Conservation (phyloP, 805 yeast genomes). For the Wickerhamiella cacticola region DNA sequence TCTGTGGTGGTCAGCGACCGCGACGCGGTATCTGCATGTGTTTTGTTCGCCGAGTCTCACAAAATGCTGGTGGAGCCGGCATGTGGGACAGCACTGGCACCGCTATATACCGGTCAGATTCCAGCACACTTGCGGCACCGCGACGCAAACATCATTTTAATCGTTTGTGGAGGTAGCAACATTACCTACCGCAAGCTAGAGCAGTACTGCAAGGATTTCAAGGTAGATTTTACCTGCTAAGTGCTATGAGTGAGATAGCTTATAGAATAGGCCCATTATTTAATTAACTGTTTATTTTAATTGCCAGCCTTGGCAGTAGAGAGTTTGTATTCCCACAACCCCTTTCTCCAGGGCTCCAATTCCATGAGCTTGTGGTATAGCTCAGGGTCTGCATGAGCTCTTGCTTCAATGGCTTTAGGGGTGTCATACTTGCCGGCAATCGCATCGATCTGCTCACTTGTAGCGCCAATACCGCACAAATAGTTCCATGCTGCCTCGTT, state of each 20-base stretch:
- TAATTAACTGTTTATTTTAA: neutral
- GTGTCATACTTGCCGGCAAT: neutral
- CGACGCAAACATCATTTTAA: slow-evolving; percentile 3
- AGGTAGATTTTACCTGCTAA: slow-evolving; percentile 8
- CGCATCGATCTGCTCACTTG: neutral
- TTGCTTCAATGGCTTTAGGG: slow-evolving; percentile 2
- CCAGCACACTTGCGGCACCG: neutral
- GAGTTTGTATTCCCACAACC: slow-evolving; percentile 47
- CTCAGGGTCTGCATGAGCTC: slow-evolving; percentile 19
- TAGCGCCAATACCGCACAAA: slow-evolving; percentile 43
- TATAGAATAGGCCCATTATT: too few relatives aligned
- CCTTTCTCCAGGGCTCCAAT: slow-evolving; percentile 50
- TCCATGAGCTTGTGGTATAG: slow-evolving; percentile 43
- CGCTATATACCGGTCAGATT: slow-evolving; percentile 24
- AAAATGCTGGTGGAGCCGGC: slow-evolving; percentile 55
- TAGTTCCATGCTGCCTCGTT: slow-evolving; percentile 85
- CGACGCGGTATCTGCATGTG: slow-evolving; percentile 44
- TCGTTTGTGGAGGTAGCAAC: slow-evolving; percentile 13
- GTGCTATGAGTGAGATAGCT: too few relatives aligned
- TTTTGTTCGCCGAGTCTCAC: slow-evolving; percentile 40
- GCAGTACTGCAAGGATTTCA: slow-evolving; percentile 4
- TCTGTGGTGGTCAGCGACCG: slow-evolving; percentile 40
- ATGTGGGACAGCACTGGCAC: slow-evolving; percentile 56
- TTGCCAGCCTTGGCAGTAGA: neutral
- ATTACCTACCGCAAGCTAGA: slow-evolving; percentile 9